Percentiles rank a stretch among this genome's conserved stretches.
phyloP scores from a whole-genome alignment of 2,329 filamentous ascomycete species.

The Pestalotiopsis sp. region DNA sequence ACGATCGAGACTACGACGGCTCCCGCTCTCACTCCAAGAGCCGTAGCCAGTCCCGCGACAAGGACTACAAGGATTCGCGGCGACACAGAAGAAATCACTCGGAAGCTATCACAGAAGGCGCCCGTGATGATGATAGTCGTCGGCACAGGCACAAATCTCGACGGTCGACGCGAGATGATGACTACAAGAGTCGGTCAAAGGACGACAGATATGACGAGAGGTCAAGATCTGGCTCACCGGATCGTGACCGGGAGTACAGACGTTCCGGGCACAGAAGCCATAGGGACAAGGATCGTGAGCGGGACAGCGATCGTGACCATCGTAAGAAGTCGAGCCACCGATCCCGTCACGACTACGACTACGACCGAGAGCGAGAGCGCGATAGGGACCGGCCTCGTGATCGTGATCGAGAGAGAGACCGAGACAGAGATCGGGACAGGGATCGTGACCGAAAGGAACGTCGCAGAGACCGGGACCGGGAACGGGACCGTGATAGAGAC shows the following conservation, averaged over 20 bases:
- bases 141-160: conserved; percentile 51
- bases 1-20: conserved; percentile 31
- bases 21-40: conserved; percentile 33
- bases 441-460: conserved; percentile 36
- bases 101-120: conserved; percentile 44
- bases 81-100: conserved; percentile 58
- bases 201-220: conserved; percentile 50
- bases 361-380: conserved; percentile 39
- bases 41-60: conserved; percentile 38
- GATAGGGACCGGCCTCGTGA: conserved; percentile 36
- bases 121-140: conserved; percentile 49
- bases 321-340: conserved; percentile 39
- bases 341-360: conserved; percentile 42
- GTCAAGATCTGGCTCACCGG: conserved; percentile 66
- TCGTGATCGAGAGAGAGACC: conserved; percentile 39
- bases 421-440: conserved; percentile 35
- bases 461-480: conserved; percentile 39
- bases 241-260: conserved; percentile 42
- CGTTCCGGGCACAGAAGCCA: conserved; percentile 46
- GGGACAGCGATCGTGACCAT: conserved; percentile 34
- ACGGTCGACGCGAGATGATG: conserved; percentile 45
- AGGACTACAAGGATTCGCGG: conserved; percentile 46
- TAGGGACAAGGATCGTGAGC: conserved; percentile 42
- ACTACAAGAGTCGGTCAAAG: conserved; percentile 37
- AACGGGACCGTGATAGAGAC: conserved; percentile 37